Evolutionary conservation across 140 eudicot species (phyloP).

Genomic region (Oenanthe javanica): DNA sequence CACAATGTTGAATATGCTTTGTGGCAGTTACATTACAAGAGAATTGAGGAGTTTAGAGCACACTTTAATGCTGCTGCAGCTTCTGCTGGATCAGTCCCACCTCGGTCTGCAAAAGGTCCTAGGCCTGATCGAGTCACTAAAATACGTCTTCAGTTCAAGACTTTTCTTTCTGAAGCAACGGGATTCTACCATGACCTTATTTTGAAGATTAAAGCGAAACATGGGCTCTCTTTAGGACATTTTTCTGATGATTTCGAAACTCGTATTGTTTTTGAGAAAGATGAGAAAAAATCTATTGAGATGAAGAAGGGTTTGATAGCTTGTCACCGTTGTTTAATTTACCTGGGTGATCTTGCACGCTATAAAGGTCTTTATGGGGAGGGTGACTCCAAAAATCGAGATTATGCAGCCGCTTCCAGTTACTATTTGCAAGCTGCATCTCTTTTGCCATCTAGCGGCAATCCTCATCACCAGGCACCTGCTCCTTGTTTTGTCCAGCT

Average conservation of each 20-base stretch:
- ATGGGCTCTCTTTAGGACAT: constrained; percentile 53
- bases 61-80: constrained; percentile 39
- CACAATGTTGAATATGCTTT: constrained; percentile 51
- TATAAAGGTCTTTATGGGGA: constrained; percentile 67
- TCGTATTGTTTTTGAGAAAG: constrained; percentile 27
- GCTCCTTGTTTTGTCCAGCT: not conserved
- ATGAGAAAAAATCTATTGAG: constrained; percentile 38
- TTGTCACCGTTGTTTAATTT: constrained; percentile 61
- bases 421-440: constrained; percentile 65
- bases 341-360: constrained; percentile 71
- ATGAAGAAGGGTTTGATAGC: constrained; percentile 54
- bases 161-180: constrained; percentile 65
- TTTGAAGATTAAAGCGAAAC: constrained; percentile 47
- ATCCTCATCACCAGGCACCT: constrained; percentile 64
- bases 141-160: constrained; percentile 55
- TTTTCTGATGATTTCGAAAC: constrained; percentile 46
- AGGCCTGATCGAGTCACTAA: constrained; percentile 47
- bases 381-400: constrained; percentile 58
- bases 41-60: constrained; percentile 60
- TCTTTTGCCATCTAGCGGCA: constrained; percentile 62
- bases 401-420: constrained; percentile 69
- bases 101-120: constrained; percentile 33
- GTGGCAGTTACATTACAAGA: constrained; percentile 59
- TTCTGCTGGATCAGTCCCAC: constrained; percentile 22
- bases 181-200: constrained; percentile 62